These are phyloP conservation scores for Aureobasidium sp. DNA, from an alignment of 2,329 filamentous ascomycete genomes.

Conservation along the genomic window DNA sequence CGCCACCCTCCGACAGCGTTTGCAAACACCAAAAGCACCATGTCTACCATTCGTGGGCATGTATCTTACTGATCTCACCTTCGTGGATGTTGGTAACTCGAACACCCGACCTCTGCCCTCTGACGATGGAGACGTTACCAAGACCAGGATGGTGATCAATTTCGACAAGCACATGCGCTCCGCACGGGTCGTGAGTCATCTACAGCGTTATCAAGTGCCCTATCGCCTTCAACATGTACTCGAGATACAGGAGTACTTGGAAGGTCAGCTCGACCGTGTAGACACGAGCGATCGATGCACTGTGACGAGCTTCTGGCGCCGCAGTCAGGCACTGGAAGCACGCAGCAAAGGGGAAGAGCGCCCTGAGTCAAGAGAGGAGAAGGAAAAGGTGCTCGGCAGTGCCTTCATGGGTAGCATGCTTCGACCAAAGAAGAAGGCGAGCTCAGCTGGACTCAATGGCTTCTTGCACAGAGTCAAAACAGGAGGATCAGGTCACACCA, in stretches of 20 bases:
- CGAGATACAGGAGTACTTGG: slow-evolving; percentile 90
- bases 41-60: slow-evolving; percentile 94
- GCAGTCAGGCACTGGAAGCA: slow-evolving; percentile 76
- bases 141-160: slow-evolving; percentile 75
- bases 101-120: slow-evolving; percentile 67
- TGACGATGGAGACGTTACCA: slow-evolving; percentile 47
- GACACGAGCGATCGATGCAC: slow-evolving; percentile 55
- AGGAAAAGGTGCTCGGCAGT: not conserved
- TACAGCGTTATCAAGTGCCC: slow-evolving; percentile 92
- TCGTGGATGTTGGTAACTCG: slow-evolving; percentile 90
- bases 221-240: slow-evolving; percentile 75
- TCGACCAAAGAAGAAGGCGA: not conserved
- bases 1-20: slow-evolving; percentile 69
- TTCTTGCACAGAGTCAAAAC: slow-evolving; percentile 1
- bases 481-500: not conserved
- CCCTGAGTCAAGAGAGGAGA: not conserved
- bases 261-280: slow-evolving; percentile 69
- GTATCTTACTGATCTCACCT: slow-evolving; percentile 92
- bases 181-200: slow-evolving; percentile 87
- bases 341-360: not conserved
- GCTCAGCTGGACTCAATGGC: not conserved
- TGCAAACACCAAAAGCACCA: slow-evolving; percentile 73
- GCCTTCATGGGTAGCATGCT: slow-evolving; percentile 1
- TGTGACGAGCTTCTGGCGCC: slow-evolving; percentile 65
- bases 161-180: slow-evolving; percentile 96